phyloP scores from a whole-genome alignment of 441 rosid genomes.

The Syzygium malaccense region DNA sequence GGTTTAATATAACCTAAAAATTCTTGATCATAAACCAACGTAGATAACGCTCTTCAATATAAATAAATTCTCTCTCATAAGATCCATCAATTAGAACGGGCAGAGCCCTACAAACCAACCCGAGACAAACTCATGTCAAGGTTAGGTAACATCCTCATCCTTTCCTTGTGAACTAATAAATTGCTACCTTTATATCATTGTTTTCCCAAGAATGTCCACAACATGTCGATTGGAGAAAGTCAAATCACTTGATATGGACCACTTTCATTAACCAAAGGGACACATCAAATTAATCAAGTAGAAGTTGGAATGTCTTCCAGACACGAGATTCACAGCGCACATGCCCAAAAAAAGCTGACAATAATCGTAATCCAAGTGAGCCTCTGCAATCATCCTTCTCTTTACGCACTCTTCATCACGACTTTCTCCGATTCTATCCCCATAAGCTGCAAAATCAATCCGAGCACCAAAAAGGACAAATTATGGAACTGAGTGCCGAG shows the following conservation, averaged over 20 bases:
- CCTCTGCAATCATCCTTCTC: background rate
- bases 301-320: background rate
- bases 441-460: background rate
- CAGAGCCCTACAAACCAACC: background rate
- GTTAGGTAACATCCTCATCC: background rate
- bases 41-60: background rate
- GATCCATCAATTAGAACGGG: background rate
- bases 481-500: background rate
- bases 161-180: background rate
- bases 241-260: accelerated
- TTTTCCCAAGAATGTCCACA: background rate
- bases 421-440: background rate
- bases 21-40: background rate
- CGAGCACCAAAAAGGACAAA: background rate
- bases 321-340: background rate
- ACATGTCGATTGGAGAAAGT: background rate
- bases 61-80: background rate
- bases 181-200: background rate
- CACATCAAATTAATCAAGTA: background rate
- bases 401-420: background rate
- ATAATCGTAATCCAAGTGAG: background rate
- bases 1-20: background rate
- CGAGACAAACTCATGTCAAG: too few species aligned
- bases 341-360: background rate
- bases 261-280: background rate